phyloP scores from a whole-genome alignment of 2,329 filamentous ascomycete genomes.

The Diplodia sapinea region DNA sequence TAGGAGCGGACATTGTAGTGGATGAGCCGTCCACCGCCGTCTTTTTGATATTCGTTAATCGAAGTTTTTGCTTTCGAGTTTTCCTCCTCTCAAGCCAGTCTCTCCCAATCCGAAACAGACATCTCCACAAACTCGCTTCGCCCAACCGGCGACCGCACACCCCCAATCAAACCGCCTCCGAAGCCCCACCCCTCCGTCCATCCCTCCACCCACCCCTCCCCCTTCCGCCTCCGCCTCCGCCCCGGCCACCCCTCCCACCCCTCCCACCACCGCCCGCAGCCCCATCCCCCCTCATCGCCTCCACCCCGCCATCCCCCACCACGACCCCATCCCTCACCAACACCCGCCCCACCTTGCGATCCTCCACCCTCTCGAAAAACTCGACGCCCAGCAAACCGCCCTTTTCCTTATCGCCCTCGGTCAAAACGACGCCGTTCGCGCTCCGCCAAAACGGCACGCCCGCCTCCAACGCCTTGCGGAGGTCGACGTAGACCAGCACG shows the following conservation, averaged over 20 bases:
- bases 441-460: slow-evolving; percentile 73
- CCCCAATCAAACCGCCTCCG: not conserved
- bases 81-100: no score
- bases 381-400: slow-evolving; percentile 65
- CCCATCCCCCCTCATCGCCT: slow-evolving; percentile 44
- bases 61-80: no score
- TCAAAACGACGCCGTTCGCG: slow-evolving; percentile 57
- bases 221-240: slow-evolving; percentile 19
- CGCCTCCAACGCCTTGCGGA: slow-evolving; percentile 67
- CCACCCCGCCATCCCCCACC: slow-evolving; percentile 57
- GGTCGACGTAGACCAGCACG: slow-evolving; percentile 75
- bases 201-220: slow-evolving; percentile 38
- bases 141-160: not conserved
- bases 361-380: slow-evolving; percentile 75
- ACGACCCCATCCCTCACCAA: slow-evolving; percentile 74
- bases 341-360: slow-evolving; percentile 64
- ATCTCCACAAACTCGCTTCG: not conserved
- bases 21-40: no score
- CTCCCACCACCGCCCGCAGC: slow-evolving; percentile 45
- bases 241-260: slow-evolving; percentile 12
- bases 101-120: not conserved
- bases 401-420: slow-evolving; percentile 51
- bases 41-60: no score
- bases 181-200: slow-evolving; percentile 34
- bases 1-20: no score